A percentile compares a stretch with the other conserved stretches of the same genome.
Evolutionary conservation across 306 rosid species (phyloP).

Genomic region (Cucumis sativus): Cucumber_9930_V3 NC_026656.2:12600501-12601000

Average conservation of each 20-base stretch:
- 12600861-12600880: constrained; percentile 45
- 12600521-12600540: background rate
- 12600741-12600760: background rate
- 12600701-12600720: constrained; percentile 37
- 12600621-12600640: constrained; percentile 23
- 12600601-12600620: background rate
- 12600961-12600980: background rate
- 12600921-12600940: background rate
- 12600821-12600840: constrained; percentile 41
- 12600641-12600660: constrained; percentile 30
- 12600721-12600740: constrained; percentile 41
- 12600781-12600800: background rate
- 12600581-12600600: background rate
- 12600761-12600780: too few relatives aligned
- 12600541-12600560: background rate
- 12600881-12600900: constrained; percentile 48
- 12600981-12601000: constrained; percentile 16
- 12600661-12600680: constrained; percentile 28
- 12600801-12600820: constrained; percentile 19
- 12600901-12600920: constrained; percentile 23
- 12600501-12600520: background rate
- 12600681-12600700: constrained; percentile 35
- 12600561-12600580: background rate
- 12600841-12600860: constrained; percentile 45
- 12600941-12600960: background rate